Evolutionary conservation across 2,329 filamentous ascomycete species (phyloP), one percentile per base, ranked within the genome.

Genomic region (Aphanocladium album): DNA sequence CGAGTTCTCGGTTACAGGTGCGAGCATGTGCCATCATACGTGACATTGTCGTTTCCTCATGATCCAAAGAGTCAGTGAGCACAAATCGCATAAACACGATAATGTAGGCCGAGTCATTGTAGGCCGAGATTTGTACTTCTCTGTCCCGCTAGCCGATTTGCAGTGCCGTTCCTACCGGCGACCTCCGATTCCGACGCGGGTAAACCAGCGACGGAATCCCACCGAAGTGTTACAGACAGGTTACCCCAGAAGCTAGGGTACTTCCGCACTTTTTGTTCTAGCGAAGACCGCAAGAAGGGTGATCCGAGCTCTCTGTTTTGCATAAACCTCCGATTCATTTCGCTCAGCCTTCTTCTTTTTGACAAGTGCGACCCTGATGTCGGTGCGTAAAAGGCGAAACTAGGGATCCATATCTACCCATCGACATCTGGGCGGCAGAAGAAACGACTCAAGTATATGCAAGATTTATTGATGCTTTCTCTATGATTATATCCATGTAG

Each of bases 261-360:
- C 35, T 39, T 39, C 41, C 19, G 17, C 41, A 23, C 41, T 45
- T 19, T 23, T 25, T 39, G 50, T 53, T 39, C 35, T 41, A 53
- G 50, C 6, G 21, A 53, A 5, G 27, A 19, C n/a, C n/a, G n/a
- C 17, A 23, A 25, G 12, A 17, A 27, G 41, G 16, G 51, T 8
- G 54, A 46, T 37, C 43, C 41, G 30, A 27, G 27, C 41, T 23
- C 16, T 55, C 11, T 56, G 53, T 56, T 56, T 56, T 56, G 41
- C 53, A 46, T 46, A 17, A 46, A 9, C 47, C 5, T 30, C 47
- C 47, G 27, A 35, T 30, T 35, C 4, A 23, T 47, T 47, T 14
- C 5, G 7, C 14, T 23, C 30, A 9, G 16, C 12, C 21, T 17
- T 33, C 25, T 19, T n/a, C n/a, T 17, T 23, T 55, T 17, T 37